Base-by-base conservation (phyloP, 768 basidiomycete genomes). In the Termitomyces sp. region DNA sequence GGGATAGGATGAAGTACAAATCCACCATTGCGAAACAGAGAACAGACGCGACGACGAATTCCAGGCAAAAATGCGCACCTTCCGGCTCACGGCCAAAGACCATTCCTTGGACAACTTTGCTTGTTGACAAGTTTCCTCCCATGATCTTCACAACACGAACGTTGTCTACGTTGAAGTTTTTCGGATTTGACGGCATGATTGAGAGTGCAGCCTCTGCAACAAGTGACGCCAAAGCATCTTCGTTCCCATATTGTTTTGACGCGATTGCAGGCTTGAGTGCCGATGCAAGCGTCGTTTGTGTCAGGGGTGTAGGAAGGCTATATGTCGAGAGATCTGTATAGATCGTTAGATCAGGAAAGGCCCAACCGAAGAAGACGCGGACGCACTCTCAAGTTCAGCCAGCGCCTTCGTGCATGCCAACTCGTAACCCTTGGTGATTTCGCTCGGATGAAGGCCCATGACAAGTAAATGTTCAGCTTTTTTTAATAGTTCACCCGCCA, bases 71-170 rank as follows among this genome's bases (percentile, higher is more conserved):
- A 22, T 18, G 68, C 79, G 57, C 62, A 90, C 92, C 94, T 75
- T 99, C 97, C 0, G 97, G 93, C 75, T 97, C 94, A 50, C 95
- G 83, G 40, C 94, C 94, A 65, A 98, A 98, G 0, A 99, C 97
- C 97, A 99, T 99, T 55, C 97, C 97, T 65, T 91, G 86, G 6
- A 99, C 91, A 6, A 99, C 96, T 59, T 82, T 86, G 75, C 94
- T 96, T 24, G 81, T 84, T 4, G 86, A 74, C n/a, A 99, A 76
- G 68, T 84, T 91, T 36, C 97, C 93, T 59, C 97, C 97, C 86
- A 99, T 90, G 63, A 99, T 98, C 78, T 98, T 99, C 69, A 99
- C 97, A 28, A 99, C 96, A 11, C 97, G 88, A 0, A 99, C 92
- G 68, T 95, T 96, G 75, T 99, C 97, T 33, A 98, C 95, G 75